These are phyloP conservation scores for Sarcocystis neurona DNA, from an alignment of 169 alveolate species.

Conservation along the genomic window DNA sequence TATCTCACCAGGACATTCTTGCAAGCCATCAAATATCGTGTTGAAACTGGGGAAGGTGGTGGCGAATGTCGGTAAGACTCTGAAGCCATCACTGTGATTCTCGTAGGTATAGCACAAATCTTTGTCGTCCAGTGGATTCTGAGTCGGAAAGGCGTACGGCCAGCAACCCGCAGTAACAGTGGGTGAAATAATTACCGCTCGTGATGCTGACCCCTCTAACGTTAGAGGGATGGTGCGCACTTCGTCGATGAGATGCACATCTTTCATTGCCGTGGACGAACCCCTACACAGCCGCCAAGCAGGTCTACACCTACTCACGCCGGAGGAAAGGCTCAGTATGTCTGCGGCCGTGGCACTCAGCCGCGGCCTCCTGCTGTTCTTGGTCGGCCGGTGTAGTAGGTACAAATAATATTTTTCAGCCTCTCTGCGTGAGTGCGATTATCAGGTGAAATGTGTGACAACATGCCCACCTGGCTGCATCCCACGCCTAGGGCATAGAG, in stretches of 20 bases:
- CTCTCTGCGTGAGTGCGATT: not conserved
- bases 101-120: conserved; percentile 81
- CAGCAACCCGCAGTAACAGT: too few species aligned
- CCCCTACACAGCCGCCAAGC: too few species aligned
- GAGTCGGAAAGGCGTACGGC: not conserved
- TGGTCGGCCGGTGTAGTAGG: too few species aligned
- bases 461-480: conserved; percentile 38
- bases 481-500: conserved; percentile 66
- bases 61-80: conserved; percentile 76
- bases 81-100: conserved; percentile 69
- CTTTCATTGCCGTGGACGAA: too few species aligned
- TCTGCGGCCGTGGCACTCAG: too few species aligned
- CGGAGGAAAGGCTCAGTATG: too few species aligned
- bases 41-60: conserved; percentile 68
- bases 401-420: not conserved
- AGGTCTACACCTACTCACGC: too few species aligned
- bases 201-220: too few species aligned
- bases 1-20: conserved; percentile 69
- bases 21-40: conserved; percentile 67
- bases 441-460: not conserved
- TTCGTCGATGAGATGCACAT: too few species aligned
- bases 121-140: conserved; percentile 75
- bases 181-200: too few species aligned
- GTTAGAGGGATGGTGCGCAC: too few species aligned
- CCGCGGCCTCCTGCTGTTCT: too few species aligned